Percentiles rank a stretch among this genome's conserved stretches.
These are phyloP conservation scores for Aspergillus indologenus DNA, from an alignment of 495 filamentous ascomycete genomes.

Conservation along the genomic window DNA sequence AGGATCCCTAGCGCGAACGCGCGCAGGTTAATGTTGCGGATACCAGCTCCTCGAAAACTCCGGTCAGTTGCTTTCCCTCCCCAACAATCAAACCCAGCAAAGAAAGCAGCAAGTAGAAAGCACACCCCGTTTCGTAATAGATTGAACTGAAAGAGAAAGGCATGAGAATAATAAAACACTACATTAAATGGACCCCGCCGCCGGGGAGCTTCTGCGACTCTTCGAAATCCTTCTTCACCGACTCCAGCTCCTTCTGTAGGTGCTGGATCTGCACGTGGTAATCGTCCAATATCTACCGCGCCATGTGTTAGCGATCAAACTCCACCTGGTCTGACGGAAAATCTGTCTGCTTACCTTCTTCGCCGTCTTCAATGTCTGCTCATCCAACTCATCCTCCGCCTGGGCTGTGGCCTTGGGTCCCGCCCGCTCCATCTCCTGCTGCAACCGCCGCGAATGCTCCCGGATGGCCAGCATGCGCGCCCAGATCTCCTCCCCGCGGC, in stretches of 20 bases:
- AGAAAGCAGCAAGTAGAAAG: not conserved
- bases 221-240: slow-evolving; percentile 73
- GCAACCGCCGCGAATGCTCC: slow-evolving; percentile 73
- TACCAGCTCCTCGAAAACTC: slow-evolving; percentile 19
- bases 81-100: not conserved
- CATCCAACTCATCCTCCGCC: slow-evolving; percentile 60
- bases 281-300: slow-evolving; percentile 74
- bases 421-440: slow-evolving; percentile 71
- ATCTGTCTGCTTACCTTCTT: slow-evolving; percentile 66
- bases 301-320: slow-evolving; percentile 11
- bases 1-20: not conserved
- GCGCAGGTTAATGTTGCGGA: not conserved
- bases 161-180: slow-evolving; percentile 13
- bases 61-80: not conserved
- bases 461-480: slow-evolving; percentile 83
- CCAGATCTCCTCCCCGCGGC: slow-evolving; percentile 93
- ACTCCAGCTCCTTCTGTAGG: slow-evolving; percentile 75
- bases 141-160: slow-evolving; percentile 1
- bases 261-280: slow-evolving; percentile 86
- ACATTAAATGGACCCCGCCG: not conserved
- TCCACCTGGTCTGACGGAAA: not conserved
- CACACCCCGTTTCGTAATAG: not conserved
- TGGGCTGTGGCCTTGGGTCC: slow-evolving; percentile 47
- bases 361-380: slow-evolving; percentile 73
- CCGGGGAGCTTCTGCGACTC: slow-evolving; percentile 61